These are phyloP conservation scores for Tetrapisispora namnaoensis DNA, from an alignment of 805 yeast genomes.

Conservation along the genomic window DNA sequence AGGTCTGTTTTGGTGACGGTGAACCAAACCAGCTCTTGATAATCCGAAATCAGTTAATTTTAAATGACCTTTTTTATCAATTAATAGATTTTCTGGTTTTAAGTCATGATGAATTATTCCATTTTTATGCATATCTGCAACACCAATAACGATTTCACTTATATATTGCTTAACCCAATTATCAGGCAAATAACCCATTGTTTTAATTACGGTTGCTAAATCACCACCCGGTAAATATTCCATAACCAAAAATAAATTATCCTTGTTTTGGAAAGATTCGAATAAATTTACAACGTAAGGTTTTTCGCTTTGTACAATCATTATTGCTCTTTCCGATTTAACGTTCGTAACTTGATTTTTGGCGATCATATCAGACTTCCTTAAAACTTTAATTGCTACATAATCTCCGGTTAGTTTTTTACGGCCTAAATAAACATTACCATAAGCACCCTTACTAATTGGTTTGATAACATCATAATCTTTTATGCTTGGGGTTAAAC, in stretches of 20 bases:
- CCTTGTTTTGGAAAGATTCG: constrained; percentile 81
- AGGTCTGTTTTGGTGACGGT: constrained; percentile 48
- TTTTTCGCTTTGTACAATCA: constrained; percentile 92
- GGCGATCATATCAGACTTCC: constrained; percentile 91
- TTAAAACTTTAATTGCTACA: constrained; percentile 86
- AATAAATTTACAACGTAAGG: constrained; percentile 87
- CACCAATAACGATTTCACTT: constrained; percentile 86
- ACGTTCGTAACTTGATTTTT: constrained; percentile 94
- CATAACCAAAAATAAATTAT: constrained; percentile 86
- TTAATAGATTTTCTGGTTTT: constrained; percentile 87
- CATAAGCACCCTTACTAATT: constrained; percentile 94
- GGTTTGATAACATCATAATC: constrained; percentile 91
- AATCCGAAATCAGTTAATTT: constrained; percentile 94
- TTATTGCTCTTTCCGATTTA: constrained; percentile 89
- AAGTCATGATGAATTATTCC: constrained; percentile 92
- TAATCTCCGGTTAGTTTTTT: constrained; percentile 85
- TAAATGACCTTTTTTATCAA: constrained; percentile 79
- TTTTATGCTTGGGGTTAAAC: constrained; percentile 60
- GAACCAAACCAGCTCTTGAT: constrained; percentile 77
- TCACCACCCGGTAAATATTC: constrained; percentile 96
- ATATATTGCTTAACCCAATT: constrained; percentile 80
- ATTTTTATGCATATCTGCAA: constrained; percentile 74
- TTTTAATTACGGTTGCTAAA: constrained; percentile 73
- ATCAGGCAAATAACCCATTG: constrained; percentile 74
- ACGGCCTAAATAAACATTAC: constrained; percentile 82